Conservation (phyloP, 2,329 filamentous ascomycete species). For the Aphanocladium album region DNA sequence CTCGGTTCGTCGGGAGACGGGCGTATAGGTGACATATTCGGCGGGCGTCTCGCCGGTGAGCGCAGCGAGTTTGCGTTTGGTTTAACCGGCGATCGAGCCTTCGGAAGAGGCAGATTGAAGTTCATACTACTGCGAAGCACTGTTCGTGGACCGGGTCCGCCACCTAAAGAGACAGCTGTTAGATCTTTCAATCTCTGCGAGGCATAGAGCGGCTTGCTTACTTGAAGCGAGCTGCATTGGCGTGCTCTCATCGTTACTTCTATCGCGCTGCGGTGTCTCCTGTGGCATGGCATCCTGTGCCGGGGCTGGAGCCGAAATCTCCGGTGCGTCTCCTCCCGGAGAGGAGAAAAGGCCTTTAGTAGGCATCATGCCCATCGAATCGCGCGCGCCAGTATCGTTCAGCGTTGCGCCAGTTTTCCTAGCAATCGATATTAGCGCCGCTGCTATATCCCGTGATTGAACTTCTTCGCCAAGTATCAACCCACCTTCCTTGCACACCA, state of each 20-base stretch:
- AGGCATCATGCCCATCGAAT: slow-evolving; percentile 88
- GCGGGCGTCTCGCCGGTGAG: slow-evolving; percentile 55
- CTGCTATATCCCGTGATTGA: background rate
- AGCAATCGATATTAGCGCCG: slow-evolving; percentile 13
- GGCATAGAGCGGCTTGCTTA: slow-evolving; percentile 28
- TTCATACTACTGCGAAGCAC: slow-evolving; percentile 47
- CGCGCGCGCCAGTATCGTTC: slow-evolving; percentile 71
- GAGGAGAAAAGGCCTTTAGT: slow-evolving; percentile 87
- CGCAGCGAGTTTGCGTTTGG: slow-evolving; percentile 46
- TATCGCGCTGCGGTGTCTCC: slow-evolving; percentile 19
- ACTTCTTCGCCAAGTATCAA: slow-evolving; percentile 4
- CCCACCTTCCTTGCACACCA: slow-evolving; percentile 35
- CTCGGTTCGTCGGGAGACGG: slow-evolving; percentile 32
- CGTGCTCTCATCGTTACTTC: slow-evolving; percentile 31
- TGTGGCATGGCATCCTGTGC: background rate
- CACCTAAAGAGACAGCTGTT: slow-evolving; percentile 32
- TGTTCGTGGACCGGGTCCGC: slow-evolving; percentile 49
- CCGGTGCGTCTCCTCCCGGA: slow-evolving; percentile 43
- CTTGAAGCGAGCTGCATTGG: slow-evolving; percentile 51
- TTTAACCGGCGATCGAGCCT: slow-evolving; percentile 57
- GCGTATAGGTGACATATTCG: slow-evolving; percentile 47
- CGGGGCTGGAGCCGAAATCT: background rate
- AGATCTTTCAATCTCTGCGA: slow-evolving; percentile 13
- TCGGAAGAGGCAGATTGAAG: slow-evolving; percentile 28
- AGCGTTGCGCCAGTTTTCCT: slow-evolving; percentile 89